Evolutionary conservation across 192 early-diverging fungal species (phyloP).

Genomic region (Mortierella alpina): DNA sequence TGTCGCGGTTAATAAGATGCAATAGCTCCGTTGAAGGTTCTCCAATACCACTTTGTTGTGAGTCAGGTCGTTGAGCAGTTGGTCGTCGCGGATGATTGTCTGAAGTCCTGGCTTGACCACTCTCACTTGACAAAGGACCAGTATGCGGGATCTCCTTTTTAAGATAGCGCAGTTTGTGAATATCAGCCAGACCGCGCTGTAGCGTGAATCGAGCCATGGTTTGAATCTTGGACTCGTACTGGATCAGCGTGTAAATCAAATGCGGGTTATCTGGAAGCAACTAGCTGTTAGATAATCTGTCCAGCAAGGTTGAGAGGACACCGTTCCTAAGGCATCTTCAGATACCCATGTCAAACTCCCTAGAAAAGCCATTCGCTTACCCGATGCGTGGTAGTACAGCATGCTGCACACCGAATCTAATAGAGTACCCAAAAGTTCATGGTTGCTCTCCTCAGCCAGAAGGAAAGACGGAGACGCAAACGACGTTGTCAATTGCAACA

Average conservation of each 20-base stretch:
- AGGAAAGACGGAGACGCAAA: slow-evolving; percentile 84
- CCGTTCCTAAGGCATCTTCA: no score
- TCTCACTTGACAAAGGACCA: not conserved
- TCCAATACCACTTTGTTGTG: not conserved
- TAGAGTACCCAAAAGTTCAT: slow-evolving; percentile 77
- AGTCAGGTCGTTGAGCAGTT: not conserved
- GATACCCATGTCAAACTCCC: not conserved
- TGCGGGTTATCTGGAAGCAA: slow-evolving; percentile 73
- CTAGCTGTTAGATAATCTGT: not conserved
- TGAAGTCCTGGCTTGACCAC: slow-evolving; percentile 9
- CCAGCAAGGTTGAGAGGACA: no score
- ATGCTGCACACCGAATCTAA: slow-evolving; percentile 87
- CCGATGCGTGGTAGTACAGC: slow-evolving; percentile 84
- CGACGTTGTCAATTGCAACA: slow-evolving; percentile 79
- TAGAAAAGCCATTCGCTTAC: slow-evolving; percentile 42
- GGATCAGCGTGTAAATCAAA: slow-evolving; percentile 84
- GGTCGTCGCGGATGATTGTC: slow-evolving; percentile 4
- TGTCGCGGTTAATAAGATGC: not conserved
- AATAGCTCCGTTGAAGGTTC: not conserved
- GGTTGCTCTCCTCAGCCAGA: slow-evolving; percentile 81
- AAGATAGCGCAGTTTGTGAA: slow-evolving; percentile 62
- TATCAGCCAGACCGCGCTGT: slow-evolving; percentile 69
- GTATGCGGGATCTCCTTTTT: slow-evolving; percentile 50
- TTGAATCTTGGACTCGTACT: slow-evolving; percentile 77
- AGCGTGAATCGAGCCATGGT: slow-evolving; percentile 76